phyloP scores from a whole-genome alignment of 2,329 filamentous ascomycete species.

The Xylaria sp. region DNA sequence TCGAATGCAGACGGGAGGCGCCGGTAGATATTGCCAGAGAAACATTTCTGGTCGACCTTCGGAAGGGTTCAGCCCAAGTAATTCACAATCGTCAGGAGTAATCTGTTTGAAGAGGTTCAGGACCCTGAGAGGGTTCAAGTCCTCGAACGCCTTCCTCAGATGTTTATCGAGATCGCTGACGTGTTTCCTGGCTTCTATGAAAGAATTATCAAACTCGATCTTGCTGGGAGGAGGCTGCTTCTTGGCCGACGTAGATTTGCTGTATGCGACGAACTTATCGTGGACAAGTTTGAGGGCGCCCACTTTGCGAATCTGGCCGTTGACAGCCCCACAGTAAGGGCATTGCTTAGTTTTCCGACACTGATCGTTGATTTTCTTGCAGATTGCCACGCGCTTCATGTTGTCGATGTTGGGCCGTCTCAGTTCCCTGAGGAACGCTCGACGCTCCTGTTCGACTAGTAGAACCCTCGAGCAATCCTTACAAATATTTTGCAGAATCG shows the following conservation, averaged over 20 bases:
- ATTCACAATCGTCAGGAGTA: slow-evolving; percentile 84
- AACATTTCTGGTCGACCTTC: slow-evolving; percentile 96
- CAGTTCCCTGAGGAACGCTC: slow-evolving; percentile 81
- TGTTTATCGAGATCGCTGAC: slow-evolving; percentile 91
- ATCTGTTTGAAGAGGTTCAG: slow-evolving; percentile 93
- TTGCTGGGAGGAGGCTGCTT: slow-evolving; percentile 87
- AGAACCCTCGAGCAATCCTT: slow-evolving; percentile 91
- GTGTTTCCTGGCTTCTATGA: slow-evolving; percentile 79
- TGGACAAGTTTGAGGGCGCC: slow-evolving; percentile 94
- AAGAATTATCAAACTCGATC: slow-evolving; percentile 85
- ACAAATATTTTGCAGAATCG: slow-evolving; percentile 94
- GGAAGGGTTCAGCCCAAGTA: slow-evolving; percentile 86
- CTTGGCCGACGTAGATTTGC: slow-evolving; percentile 85
- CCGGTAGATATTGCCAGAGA: slow-evolving; percentile 95
- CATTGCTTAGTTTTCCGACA: slow-evolving; percentile 89
- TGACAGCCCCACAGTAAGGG: slow-evolving; percentile 81
- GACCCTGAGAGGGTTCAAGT: slow-evolving; percentile 88
- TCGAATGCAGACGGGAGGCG: slow-evolving; percentile 91
- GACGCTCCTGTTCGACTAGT: slow-evolving; percentile 81
- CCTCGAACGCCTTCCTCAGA: slow-evolving; percentile 90
- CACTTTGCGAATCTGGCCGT: slow-evolving; percentile 92
- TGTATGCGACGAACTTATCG: slow-evolving; percentile 90
- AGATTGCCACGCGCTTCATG: slow-evolving; percentile 81
- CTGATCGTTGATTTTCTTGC: slow-evolving; percentile 88
- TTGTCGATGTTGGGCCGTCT: slow-evolving; percentile 87